Base-by-base conservation (phyloP, 1,284 basidiomycete genomes). In the Rhodotorula mucilaginosa region DNA sequence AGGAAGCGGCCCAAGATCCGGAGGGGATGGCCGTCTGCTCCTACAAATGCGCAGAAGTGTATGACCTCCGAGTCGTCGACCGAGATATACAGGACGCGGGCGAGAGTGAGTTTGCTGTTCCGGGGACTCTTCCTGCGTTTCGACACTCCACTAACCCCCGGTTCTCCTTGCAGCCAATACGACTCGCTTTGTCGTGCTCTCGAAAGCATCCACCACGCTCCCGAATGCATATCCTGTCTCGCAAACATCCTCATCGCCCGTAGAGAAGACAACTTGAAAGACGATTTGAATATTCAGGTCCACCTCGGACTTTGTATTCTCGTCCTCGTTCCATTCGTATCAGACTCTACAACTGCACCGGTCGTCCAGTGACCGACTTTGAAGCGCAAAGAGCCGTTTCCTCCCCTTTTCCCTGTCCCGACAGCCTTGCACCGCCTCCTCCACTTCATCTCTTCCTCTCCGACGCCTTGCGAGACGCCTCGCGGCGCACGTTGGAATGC, bases 61-160 rank as follows among this genome's bases (percentile, higher is more conserved):
- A 78, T 39, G 69, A 56, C 8, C 67, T 78, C 2, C 58, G 69
- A 7, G 68, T 78, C 0, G 58, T 78, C 2, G 78, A 78, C 51
- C 74, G 61, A 5, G 70, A 78, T 34, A 78, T 78, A 13, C 78
- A 78, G 61, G 78, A 78, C 47, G 76, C 70, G 2, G 75, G 77
- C 1, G 65, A 56, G 46, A 63, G 77, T 78, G 63, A 67, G 76
- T 64, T 26, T 13, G 49, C 49, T 12, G 48, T 49, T 49, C 8
- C 52, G 12, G 8, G 12, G 3, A 57, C 23, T 49, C 19, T 48
- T 5, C 47, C 13, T 26, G 21, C 19, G 46, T 23, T 54, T 10
- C n/a, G 16, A 23, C 23, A 18, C 31, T 54, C 12, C 29, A 46
- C 23, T 46, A 6, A 23, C 46, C 26, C n/a, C n/a, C n/a, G 8